These are phyloP conservation scores for Penicillium robsamsonii DNA, from an alignment of 495 filamentous ascomycete genomes.

Conservation along the genomic window DNA sequence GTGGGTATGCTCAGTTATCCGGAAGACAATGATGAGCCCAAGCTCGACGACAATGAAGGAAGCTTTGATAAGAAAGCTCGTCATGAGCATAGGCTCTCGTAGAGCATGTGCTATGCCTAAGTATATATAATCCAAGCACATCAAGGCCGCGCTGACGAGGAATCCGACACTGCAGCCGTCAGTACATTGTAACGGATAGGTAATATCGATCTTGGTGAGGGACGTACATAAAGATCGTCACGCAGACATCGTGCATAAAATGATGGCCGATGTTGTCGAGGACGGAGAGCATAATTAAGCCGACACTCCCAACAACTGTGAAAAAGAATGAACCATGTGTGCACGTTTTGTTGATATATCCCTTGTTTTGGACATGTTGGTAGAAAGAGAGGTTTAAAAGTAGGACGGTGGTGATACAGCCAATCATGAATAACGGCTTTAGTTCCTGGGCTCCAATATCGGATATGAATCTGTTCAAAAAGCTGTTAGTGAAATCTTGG, in stretches of 20 bases:
- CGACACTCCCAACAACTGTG: constrained; percentile 19
- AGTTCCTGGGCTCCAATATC: constrained; percentile 22
- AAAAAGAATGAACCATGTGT: constrained; percentile 19
- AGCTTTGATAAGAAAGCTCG: constrained; percentile 23
- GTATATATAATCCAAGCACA: constrained; percentile 24
- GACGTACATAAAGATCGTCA: constrained; percentile 23
- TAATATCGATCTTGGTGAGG: background rate
- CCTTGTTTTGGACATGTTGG: constrained; percentile 20
- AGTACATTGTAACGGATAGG: constrained; percentile 1
- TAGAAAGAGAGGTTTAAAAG: constrained; percentile 23
- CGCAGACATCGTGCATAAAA: constrained; percentile 18
- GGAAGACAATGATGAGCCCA: constrained; percentile 21
- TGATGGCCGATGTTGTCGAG: constrained; percentile 23
- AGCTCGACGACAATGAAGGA: constrained; percentile 25
- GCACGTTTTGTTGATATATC: constrained; percentile 17
- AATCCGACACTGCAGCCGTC: constrained; percentile 17
- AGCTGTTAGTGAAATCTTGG: constrained; percentile 4
- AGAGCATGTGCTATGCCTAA: constrained; percentile 11
- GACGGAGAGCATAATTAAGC: constrained; percentile 19
- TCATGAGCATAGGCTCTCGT: constrained; percentile 16
- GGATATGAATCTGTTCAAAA: constrained; percentile 20
- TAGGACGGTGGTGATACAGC: constrained; percentile 18
- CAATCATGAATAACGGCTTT: constrained; percentile 22
- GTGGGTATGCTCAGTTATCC: constrained; percentile 13
- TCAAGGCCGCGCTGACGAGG: constrained; percentile 19